These are phyloP conservation scores for Iberis pinnata DNA, from an alignment of 345 rosid genomes.

Conservation along the genomic window DNA sequence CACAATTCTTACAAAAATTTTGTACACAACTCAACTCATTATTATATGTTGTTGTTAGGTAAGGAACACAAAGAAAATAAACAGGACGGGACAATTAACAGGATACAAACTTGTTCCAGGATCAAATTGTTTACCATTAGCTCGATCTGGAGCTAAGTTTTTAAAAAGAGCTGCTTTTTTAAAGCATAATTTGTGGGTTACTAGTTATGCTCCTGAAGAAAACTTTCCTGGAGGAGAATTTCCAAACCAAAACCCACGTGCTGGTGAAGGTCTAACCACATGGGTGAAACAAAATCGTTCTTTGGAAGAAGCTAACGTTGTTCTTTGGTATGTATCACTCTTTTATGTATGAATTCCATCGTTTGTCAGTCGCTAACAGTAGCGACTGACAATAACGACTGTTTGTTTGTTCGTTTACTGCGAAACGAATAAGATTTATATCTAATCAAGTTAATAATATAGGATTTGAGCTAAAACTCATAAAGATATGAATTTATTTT, in stretches of 20 bases:
- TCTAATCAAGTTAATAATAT: too few species aligned
- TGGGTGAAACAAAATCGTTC: conserved; percentile 82
- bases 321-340: conserved; percentile 58
- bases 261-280: conserved; percentile 75
- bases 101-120: conserved; percentile 87
- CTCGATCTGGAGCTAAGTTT: conserved; percentile 78
- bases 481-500: too few species aligned
- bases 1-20: too few species aligned
- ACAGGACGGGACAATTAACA: conserved; percentile 79
- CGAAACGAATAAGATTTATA: too few species aligned
- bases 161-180: conserved; percentile 80
- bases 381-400: too few species aligned
- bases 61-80: conserved; percentile 80
- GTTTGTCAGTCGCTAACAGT: too few species aligned
- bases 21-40: neutral
- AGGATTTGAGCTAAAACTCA: too few species aligned
- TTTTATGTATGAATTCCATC: too few species aligned
- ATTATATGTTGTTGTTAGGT: conserved; percentile 41
- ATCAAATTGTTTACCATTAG: conserved; percentile 79
- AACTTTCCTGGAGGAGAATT: conserved; percentile 90
- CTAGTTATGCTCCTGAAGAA: conserved; percentile 56
- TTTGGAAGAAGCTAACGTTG: conserved; percentile 70
- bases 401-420: too few species aligned
- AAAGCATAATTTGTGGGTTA: conserved; percentile 85
- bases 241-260: conserved; percentile 88